Percentiles rank a stretch among this genome's conserved stretches.
Conservation (phyloP, 2,329 filamentous ascomycete genomes). For the Ophiocordyceps camponoti-leonardi region DNA sequence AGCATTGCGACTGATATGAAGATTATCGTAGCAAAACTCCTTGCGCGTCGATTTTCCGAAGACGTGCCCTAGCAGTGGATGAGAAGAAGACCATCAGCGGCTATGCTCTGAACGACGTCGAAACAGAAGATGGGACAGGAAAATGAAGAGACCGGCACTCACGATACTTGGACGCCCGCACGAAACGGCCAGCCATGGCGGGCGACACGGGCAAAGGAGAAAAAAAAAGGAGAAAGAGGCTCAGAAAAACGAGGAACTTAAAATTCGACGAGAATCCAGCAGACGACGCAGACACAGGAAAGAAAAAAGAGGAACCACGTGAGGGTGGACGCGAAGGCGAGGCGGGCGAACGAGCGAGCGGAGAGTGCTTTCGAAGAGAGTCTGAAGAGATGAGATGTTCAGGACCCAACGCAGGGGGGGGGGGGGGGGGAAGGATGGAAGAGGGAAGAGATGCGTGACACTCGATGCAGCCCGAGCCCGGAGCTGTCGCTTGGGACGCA, state of each 20-base stretch:
- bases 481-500: not conserved
- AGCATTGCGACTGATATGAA: slow-evolving; percentile 93
- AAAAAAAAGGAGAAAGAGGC: not conserved
- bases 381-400: too few species aligned
- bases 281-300: not conserved
- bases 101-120: too few species aligned
- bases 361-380: not conserved
- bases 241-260: slow-evolving; percentile 1
- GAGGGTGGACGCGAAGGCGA: not conserved
- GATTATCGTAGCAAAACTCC: slow-evolving; percentile 97
- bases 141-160: too few species aligned
- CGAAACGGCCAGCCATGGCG: slow-evolving; percentile 46
- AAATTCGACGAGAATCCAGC: slow-evolving; percentile 3
- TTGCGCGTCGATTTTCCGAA: slow-evolving; percentile 92
- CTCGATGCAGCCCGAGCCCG: too few species aligned
- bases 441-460: not conserved
- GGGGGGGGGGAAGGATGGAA: not conserved
- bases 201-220: not conserved
- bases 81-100: not conserved
- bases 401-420: not conserved
- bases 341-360: slow-evolving; percentile 3
- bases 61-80: slow-evolving; percentile 59
- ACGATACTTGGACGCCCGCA: slow-evolving; percentile 54
- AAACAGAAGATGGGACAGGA: too few species aligned
- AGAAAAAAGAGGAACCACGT: not conserved